Conservation (phyloP, 345 rosid genomes). For the Ailanthus altissimus region DNA sequence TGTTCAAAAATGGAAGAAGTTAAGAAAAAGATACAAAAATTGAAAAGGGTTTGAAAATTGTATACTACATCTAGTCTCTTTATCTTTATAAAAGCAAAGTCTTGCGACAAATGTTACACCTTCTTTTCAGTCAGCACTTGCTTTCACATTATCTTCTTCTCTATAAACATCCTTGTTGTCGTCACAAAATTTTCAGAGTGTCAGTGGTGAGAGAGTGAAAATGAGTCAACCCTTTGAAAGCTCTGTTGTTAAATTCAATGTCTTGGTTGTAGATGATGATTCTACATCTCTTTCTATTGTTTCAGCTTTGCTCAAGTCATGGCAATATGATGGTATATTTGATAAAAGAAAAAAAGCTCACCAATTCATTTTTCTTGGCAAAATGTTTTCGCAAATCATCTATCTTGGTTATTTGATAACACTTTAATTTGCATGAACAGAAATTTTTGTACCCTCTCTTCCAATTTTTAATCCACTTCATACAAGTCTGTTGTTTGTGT, state of each 20-base stretch:
- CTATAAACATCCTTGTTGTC: not conserved
- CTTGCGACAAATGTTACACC: not conserved
- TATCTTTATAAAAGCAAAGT: not conserved
- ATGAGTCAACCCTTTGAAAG: slow-evolving; percentile 21
- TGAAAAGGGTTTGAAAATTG: not conserved
- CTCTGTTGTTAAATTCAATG: slow-evolving; percentile 30
- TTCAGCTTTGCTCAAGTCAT: slow-evolving; percentile 47
- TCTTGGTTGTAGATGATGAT: slow-evolving; percentile 76
- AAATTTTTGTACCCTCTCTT: not conserved
- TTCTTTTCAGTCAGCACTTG: not conserved
- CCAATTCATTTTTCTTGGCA: too few species aligned
- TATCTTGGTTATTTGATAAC: not conserved
- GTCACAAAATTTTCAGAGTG: not conserved
- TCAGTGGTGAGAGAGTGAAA: not conserved
- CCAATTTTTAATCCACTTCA: not conserved
- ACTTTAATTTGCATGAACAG: not conserved
- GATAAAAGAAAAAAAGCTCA: not conserved
- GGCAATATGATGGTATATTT: slow-evolving; percentile 52
- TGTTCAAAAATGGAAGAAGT: not conserved
- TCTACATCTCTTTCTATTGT: slow-evolving; percentile 43
- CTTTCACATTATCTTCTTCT: not conserved
- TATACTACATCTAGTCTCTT: not conserved
- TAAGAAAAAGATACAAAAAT: not conserved
- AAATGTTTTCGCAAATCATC: not conserved
- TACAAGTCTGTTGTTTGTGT: not conserved